These are phyloP conservation scores for Theileria orientalis DNA, from an alignment of 169 alveolate genomes.

Conservation along the genomic window DNA sequence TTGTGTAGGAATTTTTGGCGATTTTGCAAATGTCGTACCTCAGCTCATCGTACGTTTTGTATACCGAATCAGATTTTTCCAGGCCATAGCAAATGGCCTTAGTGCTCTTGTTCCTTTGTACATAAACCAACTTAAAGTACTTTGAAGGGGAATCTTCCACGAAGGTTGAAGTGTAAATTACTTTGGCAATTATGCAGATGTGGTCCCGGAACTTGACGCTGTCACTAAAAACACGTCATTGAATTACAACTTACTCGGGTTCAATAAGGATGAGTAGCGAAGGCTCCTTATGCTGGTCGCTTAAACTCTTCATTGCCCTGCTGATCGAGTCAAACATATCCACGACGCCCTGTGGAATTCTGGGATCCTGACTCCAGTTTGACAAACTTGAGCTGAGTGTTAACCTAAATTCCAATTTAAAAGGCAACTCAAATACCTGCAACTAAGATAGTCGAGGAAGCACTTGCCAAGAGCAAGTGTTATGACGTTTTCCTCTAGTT, in stretches of 20 bases:
- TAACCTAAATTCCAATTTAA: slow-evolving; percentile 23
- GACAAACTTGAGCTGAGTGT: slow-evolving; percentile 41
- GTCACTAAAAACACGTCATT: slow-evolving; percentile 38
- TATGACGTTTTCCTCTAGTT: slow-evolving; percentile 12
- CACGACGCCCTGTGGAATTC: slow-evolving; percentile 73
- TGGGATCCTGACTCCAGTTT: slow-evolving; percentile 72
- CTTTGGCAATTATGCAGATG: slow-evolving; percentile 71
- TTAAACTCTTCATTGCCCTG: slow-evolving; percentile 54
- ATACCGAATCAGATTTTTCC: slow-evolving; percentile 10
- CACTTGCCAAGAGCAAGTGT: slow-evolving; percentile 67
- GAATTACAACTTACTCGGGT: slow-evolving; percentile 41
- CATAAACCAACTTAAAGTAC: slow-evolving; percentile 56
- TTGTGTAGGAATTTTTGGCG: slow-evolving; percentile 20
- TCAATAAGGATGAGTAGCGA: slow-evolving; percentile 41
- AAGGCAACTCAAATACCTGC: slow-evolving; percentile 54
- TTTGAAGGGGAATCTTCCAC: slow-evolving; percentile 62
- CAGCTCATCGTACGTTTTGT: slow-evolving; percentile 31
- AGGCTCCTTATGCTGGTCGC: slow-evolving; percentile 5
- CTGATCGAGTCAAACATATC: slow-evolving; percentile 73
- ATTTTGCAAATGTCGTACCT: slow-evolving; percentile 28
- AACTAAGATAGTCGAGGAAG: slow-evolving; percentile 72
- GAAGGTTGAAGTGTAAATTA: slow-evolving; percentile 71
- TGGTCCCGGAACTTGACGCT: slow-evolving; percentile 74
- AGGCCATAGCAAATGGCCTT: slow-evolving; percentile 46
- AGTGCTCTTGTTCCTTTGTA: slow-evolving; percentile 35